Base-by-base conservation (phyloP, 495 filamentous ascomycete genomes). In the Penicillium bovifimosum region DNA sequence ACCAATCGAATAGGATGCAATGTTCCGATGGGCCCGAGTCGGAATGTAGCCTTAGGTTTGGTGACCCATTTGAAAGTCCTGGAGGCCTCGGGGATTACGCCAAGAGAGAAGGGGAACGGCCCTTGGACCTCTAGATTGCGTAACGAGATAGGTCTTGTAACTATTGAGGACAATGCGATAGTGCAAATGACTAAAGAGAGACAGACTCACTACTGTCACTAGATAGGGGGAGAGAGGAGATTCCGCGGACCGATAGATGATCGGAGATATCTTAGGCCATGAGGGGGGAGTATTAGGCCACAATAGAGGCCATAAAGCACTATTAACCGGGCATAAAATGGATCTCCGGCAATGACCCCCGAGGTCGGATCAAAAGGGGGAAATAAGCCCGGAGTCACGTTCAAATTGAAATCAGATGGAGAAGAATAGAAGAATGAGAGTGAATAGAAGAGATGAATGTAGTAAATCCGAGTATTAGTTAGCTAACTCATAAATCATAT, bases 71-170 rank as follows among this genome's bases (percentile, higher is more conserved):
- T 32, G 17, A 34, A 35, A 43, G 28, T 7, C 29, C 11, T 34
- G 17, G 31, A 43, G 28, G 26, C 29, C 11, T 34, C 29, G 31
- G 42, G 42, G 42, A 33, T 47, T 34, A 34, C 35, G 18, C 44
- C 44, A 20, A 46, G 18, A 35, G 18, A 43, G 41, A 45, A 45
- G 32, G 29, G 42, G 42, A 45, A 45, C 42, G 42, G 42, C 29
- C 42, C 42, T 44, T 36, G 18, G 31, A 36, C 31, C 32, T 47
- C 20, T 41, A 1, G 18, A 28, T 8, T 5, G 44, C 38, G 33
- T 48, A 38, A 36, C 44, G n/a, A 13, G 9, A 1, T 2, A 20
- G 11, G 38, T 40, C 13, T 41, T 6, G 39, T 27, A n/a, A n/a
- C n/a, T n/a, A 41, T 8, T 27, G 34, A 14, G n/a, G n/a, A 36